phyloP scores from a whole-genome alignment of 345 rosid species.

The Citrus cavaleriei region DNA sequence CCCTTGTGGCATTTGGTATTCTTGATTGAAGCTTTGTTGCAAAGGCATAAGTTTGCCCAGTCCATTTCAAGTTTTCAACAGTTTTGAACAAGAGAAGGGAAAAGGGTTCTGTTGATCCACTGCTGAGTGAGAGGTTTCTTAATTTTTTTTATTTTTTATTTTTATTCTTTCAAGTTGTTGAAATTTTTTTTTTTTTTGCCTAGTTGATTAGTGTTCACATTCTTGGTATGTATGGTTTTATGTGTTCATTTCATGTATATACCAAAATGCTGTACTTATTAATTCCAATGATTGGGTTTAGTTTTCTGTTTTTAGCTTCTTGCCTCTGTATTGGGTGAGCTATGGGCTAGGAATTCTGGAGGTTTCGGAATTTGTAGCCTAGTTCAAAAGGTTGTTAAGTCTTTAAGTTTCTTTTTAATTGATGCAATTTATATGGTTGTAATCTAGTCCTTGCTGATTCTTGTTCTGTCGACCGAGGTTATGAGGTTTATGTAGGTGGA shows the following conservation, averaged over 20 bases:
- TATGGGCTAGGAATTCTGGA: neutral
- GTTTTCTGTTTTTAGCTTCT: neutral
- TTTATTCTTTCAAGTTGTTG: neutral
- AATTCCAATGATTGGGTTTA: neutral
- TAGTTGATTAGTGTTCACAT: neutral
- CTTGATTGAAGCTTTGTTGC: neutral
- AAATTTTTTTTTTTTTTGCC: neutral
- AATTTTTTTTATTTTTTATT: too few relatives aligned
- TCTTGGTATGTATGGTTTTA: neutral
- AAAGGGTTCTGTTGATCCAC: neutral
- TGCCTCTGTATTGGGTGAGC: neutral
- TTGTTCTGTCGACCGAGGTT: neutral
- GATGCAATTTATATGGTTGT: neutral
- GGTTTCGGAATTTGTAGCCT: neutral
- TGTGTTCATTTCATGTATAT: neutral
- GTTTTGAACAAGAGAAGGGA: neutral
- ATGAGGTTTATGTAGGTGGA: neutral
- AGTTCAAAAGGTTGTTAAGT: neutral
- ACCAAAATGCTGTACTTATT: neutral
- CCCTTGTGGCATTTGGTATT: conserved; percentile 1
- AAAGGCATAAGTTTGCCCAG: neutral
- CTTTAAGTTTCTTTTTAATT: neutral
- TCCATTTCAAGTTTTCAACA: neutral
- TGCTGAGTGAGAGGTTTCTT: neutral
- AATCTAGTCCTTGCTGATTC: neutral